Evolutionary conservation across 208 protist genomes (phyloP), one percentile per base, ranked within the genome.

Genomic region (Wallacemonas collosoma): DNA sequence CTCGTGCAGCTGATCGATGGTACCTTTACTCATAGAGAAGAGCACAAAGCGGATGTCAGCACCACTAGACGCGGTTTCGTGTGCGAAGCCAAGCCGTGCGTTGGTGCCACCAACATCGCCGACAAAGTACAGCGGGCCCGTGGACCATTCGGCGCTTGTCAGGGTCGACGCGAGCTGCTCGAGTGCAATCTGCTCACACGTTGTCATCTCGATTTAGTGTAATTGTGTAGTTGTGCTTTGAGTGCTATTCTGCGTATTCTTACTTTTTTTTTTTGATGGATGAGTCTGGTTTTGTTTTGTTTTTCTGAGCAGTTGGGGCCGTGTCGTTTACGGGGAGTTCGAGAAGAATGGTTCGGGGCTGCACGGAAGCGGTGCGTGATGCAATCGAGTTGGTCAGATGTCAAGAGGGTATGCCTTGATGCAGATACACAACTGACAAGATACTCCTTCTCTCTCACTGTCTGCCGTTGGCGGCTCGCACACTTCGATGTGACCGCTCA

Each of bases 61-160:
- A 3, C 74, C 65, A n/a, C 71, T 58, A 15, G 14, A 12, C 8
- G 17, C 15, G 4, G 51, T 40, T 2, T 71, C 11, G 8, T 55
- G 72, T 2, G 78, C 82, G 60, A 93, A 93, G 56, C 88, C 88
- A 60, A 93, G 64, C 12, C 88, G 82, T 5, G 88, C 85, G 68
- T 85, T 89, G n/a, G 83, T 91, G 62, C 82, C 88, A 50, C 88
- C 88, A 51, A 93, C 75, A 56, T 93, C 88, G 45, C 82, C 87
- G 70, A 93, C 69, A 53, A 91, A 89, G 74, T 83, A 85, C 54
- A 93, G 70, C 3, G 82, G 81, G 0, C 66, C 70, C 17, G 26
- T 66, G 36, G 67, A 44, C 83, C 85, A 91, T 17, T 55, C 50
- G 12, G 57, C 71, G 60, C 47, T 41, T 66, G 40, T 17, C 41